Percentiles rank a stretch among this genome's conserved stretches.
These are phyloP conservation scores for Hemisphaericaspora subhashii DNA, from an alignment of 1,139 yeast species.

Conservation along the genomic window DNA sequence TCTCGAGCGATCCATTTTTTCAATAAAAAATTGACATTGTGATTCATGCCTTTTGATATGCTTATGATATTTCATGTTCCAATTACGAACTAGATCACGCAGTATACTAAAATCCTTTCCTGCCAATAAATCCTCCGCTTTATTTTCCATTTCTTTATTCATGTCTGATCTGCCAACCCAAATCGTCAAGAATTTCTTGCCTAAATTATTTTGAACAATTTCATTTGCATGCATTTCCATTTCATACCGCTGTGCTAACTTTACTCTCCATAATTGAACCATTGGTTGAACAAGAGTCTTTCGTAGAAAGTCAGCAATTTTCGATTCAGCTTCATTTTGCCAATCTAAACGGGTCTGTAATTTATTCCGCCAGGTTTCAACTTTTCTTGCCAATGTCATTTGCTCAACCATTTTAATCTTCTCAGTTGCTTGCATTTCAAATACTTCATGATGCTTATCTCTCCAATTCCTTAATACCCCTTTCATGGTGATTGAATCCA, in stretches of 20 bases:
- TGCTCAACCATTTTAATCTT: conserved; percentile 2
- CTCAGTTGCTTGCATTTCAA: conserved; percentile 3
- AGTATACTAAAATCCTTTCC: conserved; percentile 28
- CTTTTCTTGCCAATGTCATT: background rate
- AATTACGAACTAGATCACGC: conserved; percentile 29
- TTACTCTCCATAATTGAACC: too few species aligned
- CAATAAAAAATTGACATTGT: conserved; percentile 35
- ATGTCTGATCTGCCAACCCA: conserved; percentile 37
- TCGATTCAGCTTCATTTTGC: too few species aligned
- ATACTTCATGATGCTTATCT: conserved; percentile 1
- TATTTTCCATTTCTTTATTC: conserved; percentile 25
- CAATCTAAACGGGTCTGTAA: conserved; percentile 11
- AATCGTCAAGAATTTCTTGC: conserved; percentile 28
- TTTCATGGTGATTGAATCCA: conserved; percentile 5
- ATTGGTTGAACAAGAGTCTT: too few species aligned
- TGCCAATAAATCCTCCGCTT: conserved; percentile 31
- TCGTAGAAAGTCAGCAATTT: too few species aligned
- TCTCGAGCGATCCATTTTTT: conserved; percentile 33
- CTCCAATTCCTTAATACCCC: conserved; percentile 7
- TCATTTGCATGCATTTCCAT: background rate
- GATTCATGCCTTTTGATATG: conserved; percentile 35
- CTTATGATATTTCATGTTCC: conserved; percentile 43
- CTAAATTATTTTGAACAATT: background rate
- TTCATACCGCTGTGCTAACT: too few species aligned
- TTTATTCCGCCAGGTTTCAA: conserved; percentile 4